These are phyloP conservation scores for Zymoseptoria crescenta DNA, from an alignment of 2,329 filamentous ascomycete genomes.

Conservation along the genomic window DNA sequence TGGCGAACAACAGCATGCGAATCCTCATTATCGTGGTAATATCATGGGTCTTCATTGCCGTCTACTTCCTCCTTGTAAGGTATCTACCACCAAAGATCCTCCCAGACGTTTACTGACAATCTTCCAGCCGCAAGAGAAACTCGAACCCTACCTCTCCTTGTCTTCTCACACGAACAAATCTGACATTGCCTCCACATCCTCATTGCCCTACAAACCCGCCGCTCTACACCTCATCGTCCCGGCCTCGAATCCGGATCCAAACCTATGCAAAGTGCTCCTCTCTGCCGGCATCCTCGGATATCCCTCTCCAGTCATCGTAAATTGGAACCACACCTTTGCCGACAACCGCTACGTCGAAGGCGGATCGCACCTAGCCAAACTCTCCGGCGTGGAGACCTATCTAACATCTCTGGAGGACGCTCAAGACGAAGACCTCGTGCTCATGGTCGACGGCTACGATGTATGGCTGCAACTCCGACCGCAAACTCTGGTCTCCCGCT, in stretches of 20 bases:
- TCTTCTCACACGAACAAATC: not conserved
- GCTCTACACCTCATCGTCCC: constrained; percentile 24
- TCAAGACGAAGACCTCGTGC: constrained; percentile 46
- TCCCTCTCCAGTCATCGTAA: constrained; percentile 20
- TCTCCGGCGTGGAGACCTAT: constrained; percentile 20
- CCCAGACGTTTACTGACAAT: not conserved
- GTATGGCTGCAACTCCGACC: constrained; percentile 58
- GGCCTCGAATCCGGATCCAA: constrained; percentile 15
- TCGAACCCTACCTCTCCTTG: not conserved
- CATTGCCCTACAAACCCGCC: not conserved
- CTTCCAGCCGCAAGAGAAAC: not conserved
- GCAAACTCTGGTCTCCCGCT: constrained; percentile 48
- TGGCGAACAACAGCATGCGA: not conserved
- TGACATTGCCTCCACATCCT: not conserved
- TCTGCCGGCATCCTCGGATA: constrained; percentile 20
- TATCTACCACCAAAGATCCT: not conserved
- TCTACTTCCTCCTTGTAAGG: not conserved
- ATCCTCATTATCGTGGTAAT: not conserved
- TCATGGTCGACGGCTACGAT: constrained; percentile 58
- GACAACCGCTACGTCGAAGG: constrained; percentile 12
- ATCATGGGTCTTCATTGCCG: not conserved
- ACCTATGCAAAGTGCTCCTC: constrained; percentile 23
- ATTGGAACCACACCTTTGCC: constrained; percentile 16
- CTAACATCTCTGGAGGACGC: constrained; percentile 12
- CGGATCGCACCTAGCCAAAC: constrained; percentile 30